Base-by-base conservation (phyloP, 371 early-diverging fungal genomes). In the Apophysomyces variabilis region DNA sequence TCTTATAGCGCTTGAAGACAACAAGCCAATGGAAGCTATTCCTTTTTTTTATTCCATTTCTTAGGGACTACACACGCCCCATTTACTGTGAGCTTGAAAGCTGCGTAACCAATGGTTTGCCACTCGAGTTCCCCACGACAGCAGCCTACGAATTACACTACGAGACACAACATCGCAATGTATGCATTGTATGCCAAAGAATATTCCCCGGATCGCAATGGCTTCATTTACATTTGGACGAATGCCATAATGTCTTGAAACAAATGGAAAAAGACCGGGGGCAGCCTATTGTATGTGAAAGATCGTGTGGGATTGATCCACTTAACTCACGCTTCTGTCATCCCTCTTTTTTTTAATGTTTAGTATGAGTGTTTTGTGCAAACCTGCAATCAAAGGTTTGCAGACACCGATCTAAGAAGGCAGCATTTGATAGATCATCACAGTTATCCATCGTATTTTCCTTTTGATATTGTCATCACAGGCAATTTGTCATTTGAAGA, bases 301-400 rank as follows among this genome's bases (percentile, higher is more conserved):
- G 41, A 1, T n/a, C 16, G 6, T 26, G 32, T 3, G 32, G 3
- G 32, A 26, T 26, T 1, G 32, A 26, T 26, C 3, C 32, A 26
- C 32, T 26, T 14, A 44, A 47, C 46, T 60, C 1, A 3, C 16
- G 32, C 35, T 32, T 4, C 60, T 16, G 50, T 54, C 14, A 45
- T 12, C 39, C 32, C 18, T 56, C 32, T 56, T 39, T 54, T 39
- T 54, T 39, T 39, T 7, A 13, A 26, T 26, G 1, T 39, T 5
- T 78, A 90, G 90, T 88, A 89, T 67, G 83, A 79, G 57, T 93
- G 93, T 68, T 92, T 80, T 68, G 91, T 93, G 4, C 86, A 89
- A 45, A 82, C 69, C 1, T 93, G 93, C 72, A 57, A 67, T 5
- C 73, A 80, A 32, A 57, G 72, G 4, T 88, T 84, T 60, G 72